A percentile compares a stretch with the other conserved stretches of the same genome.
These are phyloP conservation scores for Boletus bicolor DNA, from an alignment of 768 basidiomycete genomes.

Conservation along the genomic window DNA sequence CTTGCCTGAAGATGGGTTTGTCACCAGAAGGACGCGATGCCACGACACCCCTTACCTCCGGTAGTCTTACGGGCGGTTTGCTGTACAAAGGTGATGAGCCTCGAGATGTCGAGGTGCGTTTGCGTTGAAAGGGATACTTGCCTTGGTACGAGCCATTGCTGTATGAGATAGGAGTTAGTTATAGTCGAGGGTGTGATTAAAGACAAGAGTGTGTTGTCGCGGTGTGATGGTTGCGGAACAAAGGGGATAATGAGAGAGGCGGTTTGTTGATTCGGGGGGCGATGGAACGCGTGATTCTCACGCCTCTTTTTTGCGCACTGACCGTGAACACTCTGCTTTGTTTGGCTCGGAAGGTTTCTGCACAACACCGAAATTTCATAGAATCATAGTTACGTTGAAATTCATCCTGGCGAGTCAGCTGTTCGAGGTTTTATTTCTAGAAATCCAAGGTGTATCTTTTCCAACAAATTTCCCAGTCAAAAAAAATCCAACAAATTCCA, in stretches of 20 bases:
- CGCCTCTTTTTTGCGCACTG: conserved; percentile 34
- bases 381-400: too few species aligned
- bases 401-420: too few species aligned
- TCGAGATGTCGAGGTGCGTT: neutral
- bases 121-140: conserved; percentile 24
- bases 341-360: conserved; percentile 18
- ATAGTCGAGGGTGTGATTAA: conserved; percentile 8
- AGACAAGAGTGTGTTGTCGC: conserved; percentile 2
- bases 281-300: conserved; percentile 27
- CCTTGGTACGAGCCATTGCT: conserved; percentile 88
- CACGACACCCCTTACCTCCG: conserved; percentile 63
- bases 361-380: neutral
- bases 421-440: too few species aligned
- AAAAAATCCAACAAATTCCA: too few species aligned
- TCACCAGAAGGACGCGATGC: too few species aligned
- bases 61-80: conserved; percentile 99
- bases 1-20: conserved; percentile 50
- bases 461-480: too few species aligned
- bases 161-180: conserved; percentile 3
- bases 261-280: conserved; percentile 24
- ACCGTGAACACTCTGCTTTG: conserved; percentile 13
- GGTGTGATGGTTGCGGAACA: conserved; percentile 30
- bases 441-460: too few species aligned
- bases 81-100: conserved; percentile 37
- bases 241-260: conserved; percentile 15